Evolutionary conservation across 2,329 filamentous ascomycete species (phyloP).

Genomic region (Piedraia hortae): DNA sequence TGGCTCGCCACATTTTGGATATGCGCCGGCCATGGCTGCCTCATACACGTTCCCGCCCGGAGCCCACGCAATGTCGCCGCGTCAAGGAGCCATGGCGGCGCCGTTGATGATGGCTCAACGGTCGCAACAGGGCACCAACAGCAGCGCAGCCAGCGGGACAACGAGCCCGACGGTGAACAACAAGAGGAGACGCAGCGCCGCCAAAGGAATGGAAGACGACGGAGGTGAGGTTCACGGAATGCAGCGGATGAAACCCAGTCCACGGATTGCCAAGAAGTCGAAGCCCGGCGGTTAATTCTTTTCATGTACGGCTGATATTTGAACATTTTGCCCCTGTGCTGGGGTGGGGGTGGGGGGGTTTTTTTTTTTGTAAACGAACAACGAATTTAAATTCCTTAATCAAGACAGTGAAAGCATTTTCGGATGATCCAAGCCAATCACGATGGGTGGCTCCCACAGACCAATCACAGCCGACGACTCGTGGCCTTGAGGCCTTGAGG

Average conservation of each 20-base stretch:
- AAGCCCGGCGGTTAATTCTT: constrained; percentile 7
- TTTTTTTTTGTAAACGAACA: too few relatives aligned
- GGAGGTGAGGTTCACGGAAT: constrained; percentile 14
- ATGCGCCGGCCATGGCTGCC: constrained; percentile 3
- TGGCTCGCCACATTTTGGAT: constrained; percentile 17
- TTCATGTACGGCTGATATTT: too few relatives aligned
- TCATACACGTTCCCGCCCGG: constrained; percentile 5
- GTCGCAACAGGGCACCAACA: constrained; percentile 28
- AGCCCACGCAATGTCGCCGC: constrained; percentile 20
- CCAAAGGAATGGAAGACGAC: constrained; percentile 31
- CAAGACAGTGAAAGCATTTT: too few relatives aligned
- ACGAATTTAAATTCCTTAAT: too few relatives aligned
- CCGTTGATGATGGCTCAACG: constrained; percentile 28
- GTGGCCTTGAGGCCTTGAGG: too few relatives aligned
- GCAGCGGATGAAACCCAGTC: constrained; percentile 23
- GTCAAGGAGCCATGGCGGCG: constrained; percentile 18
- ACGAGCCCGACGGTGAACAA: constrained; percentile 30
- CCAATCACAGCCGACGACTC: too few relatives aligned
- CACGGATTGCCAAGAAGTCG: constrained; percentile 15
- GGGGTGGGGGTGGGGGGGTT: too few relatives aligned
- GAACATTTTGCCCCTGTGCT: too few relatives aligned
- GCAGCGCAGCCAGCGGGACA: constrained; percentile 28
- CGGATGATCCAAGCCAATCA: too few relatives aligned
- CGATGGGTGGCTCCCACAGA: too few relatives aligned
- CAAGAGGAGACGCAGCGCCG: constrained; percentile 31